Evolutionary conservation across 2,329 filamentous ascomycete genomes (phyloP).

Genomic region (Huntiella omanensis): DNA sequence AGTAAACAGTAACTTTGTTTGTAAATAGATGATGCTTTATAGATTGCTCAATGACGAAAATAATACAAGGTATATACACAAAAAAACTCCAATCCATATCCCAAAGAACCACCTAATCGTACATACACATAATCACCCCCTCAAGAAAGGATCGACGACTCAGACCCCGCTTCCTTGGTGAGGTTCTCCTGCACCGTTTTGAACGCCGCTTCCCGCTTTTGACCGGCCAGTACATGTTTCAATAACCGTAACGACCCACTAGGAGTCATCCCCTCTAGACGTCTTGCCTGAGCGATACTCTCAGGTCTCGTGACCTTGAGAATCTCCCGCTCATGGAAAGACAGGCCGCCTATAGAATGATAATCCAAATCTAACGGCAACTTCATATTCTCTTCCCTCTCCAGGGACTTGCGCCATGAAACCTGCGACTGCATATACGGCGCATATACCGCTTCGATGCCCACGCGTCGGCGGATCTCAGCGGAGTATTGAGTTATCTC

Average conservation of each 20-base stretch:
- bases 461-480: slow-evolving; percentile 48
- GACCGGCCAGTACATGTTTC: slow-evolving; percentile 28
- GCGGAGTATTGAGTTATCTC: slow-evolving; percentile 33
- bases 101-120: not conserved
- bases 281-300: slow-evolving; percentile 69
- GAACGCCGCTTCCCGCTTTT: slow-evolving; percentile 9
- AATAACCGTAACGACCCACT: slow-evolving; percentile 42
- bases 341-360: slow-evolving; percentile 50
- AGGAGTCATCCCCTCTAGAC: slow-evolving; percentile 64
- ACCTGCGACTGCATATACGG: slow-evolving; percentile 66
- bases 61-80: not conserved
- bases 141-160: not conserved
- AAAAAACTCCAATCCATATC: not conserved
- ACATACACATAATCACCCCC: not conserved
- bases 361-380: slow-evolving; percentile 67
- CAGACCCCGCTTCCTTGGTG: not conserved
- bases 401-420: slow-evolving; percentile 44
- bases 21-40: not conserved
- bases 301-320: slow-evolving; percentile 57
- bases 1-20: slow-evolving; percentile 14
- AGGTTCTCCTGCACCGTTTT: slow-evolving; percentile 6
- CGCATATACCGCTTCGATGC: slow-evolving; percentile 69
- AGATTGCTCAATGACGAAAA: not conserved
- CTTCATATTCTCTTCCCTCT: slow-evolving; percentile 55
- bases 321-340: slow-evolving; percentile 56